phyloP scores from a whole-genome alignment of 2,329 filamentous ascomycete genomes.

The Cladosporium sp. region DNA sequence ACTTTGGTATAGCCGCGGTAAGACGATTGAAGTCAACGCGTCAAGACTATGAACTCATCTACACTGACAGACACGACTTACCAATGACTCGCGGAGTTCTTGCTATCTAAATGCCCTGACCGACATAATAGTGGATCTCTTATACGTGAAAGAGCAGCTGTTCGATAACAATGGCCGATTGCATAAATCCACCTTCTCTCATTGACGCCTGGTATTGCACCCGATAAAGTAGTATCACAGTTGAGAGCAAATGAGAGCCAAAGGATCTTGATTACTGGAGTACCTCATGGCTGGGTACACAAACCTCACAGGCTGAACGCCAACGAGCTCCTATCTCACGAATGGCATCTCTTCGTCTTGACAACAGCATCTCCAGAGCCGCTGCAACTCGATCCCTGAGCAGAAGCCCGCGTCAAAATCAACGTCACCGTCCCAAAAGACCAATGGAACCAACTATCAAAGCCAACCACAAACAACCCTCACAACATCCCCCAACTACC shows the following conservation, averaged over 20 bases:
- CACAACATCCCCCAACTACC: not conserved
- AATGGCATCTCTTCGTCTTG: conserved; percentile 23
- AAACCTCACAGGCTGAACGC: conserved; percentile 18
- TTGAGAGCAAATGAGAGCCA: not conserved
- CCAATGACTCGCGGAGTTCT: not conserved
- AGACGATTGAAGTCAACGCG: not conserved
- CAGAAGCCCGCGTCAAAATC: not conserved
- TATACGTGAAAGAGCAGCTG: not conserved
- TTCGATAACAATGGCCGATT: not conserved
- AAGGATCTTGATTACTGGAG: conserved; percentile 15
- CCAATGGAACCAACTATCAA: not conserved
- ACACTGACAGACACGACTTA: not conserved
- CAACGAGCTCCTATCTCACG: conserved; percentile 8
- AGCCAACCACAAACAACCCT: not conserved
- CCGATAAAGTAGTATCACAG: not conserved
- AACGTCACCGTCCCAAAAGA: conserved; percentile 3
- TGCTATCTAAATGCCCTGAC: not conserved
- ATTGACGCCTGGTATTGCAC: not conserved
- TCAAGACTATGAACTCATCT: not conserved
- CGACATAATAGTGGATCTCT: not conserved
- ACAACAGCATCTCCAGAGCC: not conserved
- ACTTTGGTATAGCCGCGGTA: not conserved
- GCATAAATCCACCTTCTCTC: conserved; percentile 8
- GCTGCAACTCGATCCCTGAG: not conserved
- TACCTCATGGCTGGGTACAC: conserved; percentile 24